phyloP scores from a whole-genome alignment of 495 filamentous ascomycete species.

The Penicillium goetzii region DNA sequence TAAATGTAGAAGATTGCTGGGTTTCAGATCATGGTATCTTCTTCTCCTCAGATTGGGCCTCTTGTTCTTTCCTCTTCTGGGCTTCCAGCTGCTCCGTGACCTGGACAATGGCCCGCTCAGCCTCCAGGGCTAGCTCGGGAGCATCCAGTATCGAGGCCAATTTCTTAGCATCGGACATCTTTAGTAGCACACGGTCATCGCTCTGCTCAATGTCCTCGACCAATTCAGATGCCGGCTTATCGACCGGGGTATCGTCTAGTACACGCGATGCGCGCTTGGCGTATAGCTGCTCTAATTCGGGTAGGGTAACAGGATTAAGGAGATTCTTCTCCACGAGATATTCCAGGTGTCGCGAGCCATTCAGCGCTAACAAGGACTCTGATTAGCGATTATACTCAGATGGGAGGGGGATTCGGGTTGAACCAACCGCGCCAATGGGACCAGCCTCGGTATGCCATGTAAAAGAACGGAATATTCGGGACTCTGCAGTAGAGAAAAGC shows the following conservation, averaged over 20 bases:
- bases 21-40: slow-evolving; percentile 29
- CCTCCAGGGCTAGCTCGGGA: slow-evolving; percentile 83
- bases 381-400: slow-evolving; percentile 11
- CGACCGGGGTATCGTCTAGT: slow-evolving; percentile 23
- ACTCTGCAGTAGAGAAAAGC: slow-evolving; percentile 55
- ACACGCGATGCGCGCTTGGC: slow-evolving; percentile 44
- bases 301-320: slow-evolving; percentile 62
- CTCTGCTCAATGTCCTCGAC: slow-evolving; percentile 49
- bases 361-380: slow-evolving; percentile 57
- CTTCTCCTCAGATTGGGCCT: slow-evolving; percentile 35
- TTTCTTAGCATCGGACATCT: slow-evolving; percentile 58
- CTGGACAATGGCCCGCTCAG: slow-evolving; percentile 87
- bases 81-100: slow-evolving; percentile 69
- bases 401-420: background rate
- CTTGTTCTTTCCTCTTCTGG: slow-evolving; percentile 44
- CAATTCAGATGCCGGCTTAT: slow-evolving; percentile 37
- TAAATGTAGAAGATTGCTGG: background rate
- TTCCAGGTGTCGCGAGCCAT: slow-evolving; percentile 82
- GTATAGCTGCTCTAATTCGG: slow-evolving; percentile 75
- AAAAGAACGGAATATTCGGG: slow-evolving; percentile 98
- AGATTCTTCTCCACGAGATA: slow-evolving; percentile 76
- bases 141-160: slow-evolving; percentile 74
- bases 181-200: slow-evolving; percentile 63
- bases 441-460: slow-evolving; percentile 79
- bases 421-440: slow-evolving; percentile 67